Base-by-base conservation (phyloP, 306 rosid species). In the Castanospermum australe region DNA sequence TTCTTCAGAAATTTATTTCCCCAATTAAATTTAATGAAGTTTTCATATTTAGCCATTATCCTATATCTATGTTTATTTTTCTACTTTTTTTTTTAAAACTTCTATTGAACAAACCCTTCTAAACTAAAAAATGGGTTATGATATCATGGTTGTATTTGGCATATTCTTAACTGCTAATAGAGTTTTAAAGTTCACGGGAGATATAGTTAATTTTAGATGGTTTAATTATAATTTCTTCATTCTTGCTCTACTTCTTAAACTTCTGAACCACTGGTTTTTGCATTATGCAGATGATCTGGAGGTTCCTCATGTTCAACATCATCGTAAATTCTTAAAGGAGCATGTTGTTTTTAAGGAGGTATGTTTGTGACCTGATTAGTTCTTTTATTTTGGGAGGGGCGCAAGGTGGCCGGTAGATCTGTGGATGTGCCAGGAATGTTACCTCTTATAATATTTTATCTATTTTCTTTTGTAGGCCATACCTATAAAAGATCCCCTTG, bases 281-380 rank as follows among this genome's bases (percentile, higher is more conserved):
- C 81, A 79, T 59, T 61, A 75, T 85, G 84, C 91, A 94, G 99
- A 94, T 79, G 99, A 94, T 85, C 97, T 97, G 36, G 99, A 91
- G 67, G 86, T 84, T 81, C 76, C 84, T 57, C 60, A 66, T 79
- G 87, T 77, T 77, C 98, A 94, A 77, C 86, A 55, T 81, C 93
- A 94, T 84, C 97, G 99, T 61, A 86, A 83, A 80, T 92, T 92
- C 79, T 86, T 94, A 47, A 89, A 92, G 81, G 97, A 91, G 83
- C 93, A 92, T 72, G 97, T 92, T 79, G 92, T 91, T 84, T 94
- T 92, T 73, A 94, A 94, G 90, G 99, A 94, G 97, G 99, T 94
- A 86, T 41, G 25, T 54, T 74, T 62, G 17, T 35, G 62, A 33
- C 32, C 76, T 67, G 22, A 10, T 17, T 67, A 22, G 45, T 36